Base-by-base conservation (phyloP, 2,329 filamentous ascomycete species). In the Penicillium nordicum region DNA sequence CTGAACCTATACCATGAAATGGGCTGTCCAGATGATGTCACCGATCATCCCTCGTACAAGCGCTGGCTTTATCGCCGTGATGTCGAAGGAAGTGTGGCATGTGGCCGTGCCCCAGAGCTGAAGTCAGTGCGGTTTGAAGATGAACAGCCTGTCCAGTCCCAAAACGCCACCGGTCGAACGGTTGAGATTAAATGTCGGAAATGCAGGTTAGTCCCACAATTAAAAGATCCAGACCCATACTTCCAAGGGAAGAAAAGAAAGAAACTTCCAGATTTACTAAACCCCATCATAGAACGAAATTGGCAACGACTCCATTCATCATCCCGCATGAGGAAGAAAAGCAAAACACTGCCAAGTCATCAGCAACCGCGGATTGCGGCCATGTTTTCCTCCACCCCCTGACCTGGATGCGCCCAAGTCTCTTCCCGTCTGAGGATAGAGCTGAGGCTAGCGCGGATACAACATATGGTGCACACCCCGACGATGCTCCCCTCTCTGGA, bases 381-480 rank as follows among this genome's bases (percentile, higher is more conserved):
- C 93, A 97, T 73, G 84, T 92, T 72, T 97, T 97, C 74, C 76
- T 97, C 61, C 92, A 97, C 68, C 91, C 94, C 0, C 79, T 99
- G 34, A 90, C 90, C 14, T 99, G 94, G 94, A 99, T 99, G 94
- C 86, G 89, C 7, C 79, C 86, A 1, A 87, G 88, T 67, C 84
- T 99, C n/a, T 76, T 75, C 53, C 75, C 75, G 5, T 56, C 67
- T 4, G 54, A 59, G 23, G 53, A 60, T 14, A 43, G 52, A 18
- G 41, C 55, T 10, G 50, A 62, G 8, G 10, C 30, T 41, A 51
- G 42, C 18, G 40, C 50, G 16, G 55, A 56, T 32, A 60, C 62
- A 11, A 60, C 57, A 6, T 61, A 64, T 29, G 66, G 61, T 18
- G 57, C 66, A 4, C 61, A 65, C 38, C 51, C 67, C 3, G 89